Evolutionary conservation across 2,329 filamentous ascomycete species (phyloP).

Genomic region (Colletotrichum karsti): DNA sequence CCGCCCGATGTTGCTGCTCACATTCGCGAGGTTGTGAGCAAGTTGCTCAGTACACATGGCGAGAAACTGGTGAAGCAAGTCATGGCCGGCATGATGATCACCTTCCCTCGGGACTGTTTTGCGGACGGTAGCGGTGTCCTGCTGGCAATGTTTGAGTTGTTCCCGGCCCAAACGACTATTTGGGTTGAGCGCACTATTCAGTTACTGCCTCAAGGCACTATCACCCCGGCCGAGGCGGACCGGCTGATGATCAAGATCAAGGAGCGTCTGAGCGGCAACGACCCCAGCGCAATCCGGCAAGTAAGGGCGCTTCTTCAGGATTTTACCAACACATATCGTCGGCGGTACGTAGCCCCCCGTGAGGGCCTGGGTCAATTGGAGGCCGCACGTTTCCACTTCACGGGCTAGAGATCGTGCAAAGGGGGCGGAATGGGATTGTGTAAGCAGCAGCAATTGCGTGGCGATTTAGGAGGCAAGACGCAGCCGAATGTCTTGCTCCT

Average conservation of each 20-base stretch:
- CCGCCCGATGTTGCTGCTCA: constrained; percentile 70
- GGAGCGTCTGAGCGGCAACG: constrained; percentile 76
- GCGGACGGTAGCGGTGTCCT: constrained; percentile 94
- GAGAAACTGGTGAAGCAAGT: constrained; percentile 86
- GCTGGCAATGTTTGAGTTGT: constrained; percentile 85
- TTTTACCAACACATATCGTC: constrained; percentile 93
- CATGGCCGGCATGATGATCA: constrained; percentile 99
- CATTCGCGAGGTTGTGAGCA: constrained; percentile 77
- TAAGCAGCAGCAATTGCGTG: not conserved
- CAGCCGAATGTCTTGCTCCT: too few relatives aligned
- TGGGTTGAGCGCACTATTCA: constrained; percentile 89
- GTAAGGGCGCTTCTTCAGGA: constrained; percentile 90
- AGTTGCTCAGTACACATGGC: constrained; percentile 75
- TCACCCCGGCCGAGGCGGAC: constrained; percentile 82
- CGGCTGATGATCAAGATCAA: constrained; percentile 83
- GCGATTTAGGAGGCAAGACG: not conserved
- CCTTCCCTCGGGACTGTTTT: constrained; percentile 94
- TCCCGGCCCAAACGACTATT: constrained; percentile 78
- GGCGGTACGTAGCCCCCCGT: constrained; percentile 93
- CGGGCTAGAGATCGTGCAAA: constrained; percentile 2
- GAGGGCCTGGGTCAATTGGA: constrained; percentile 90
- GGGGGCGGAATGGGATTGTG: not conserved
- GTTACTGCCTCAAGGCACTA: constrained; percentile 83
- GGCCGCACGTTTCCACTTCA: constrained; percentile 85
- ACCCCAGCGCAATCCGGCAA: constrained; percentile 70